phyloP scores from a whole-genome alignment of 1,139 yeast genomes.

The Waltiozyma sp. region DNA sequence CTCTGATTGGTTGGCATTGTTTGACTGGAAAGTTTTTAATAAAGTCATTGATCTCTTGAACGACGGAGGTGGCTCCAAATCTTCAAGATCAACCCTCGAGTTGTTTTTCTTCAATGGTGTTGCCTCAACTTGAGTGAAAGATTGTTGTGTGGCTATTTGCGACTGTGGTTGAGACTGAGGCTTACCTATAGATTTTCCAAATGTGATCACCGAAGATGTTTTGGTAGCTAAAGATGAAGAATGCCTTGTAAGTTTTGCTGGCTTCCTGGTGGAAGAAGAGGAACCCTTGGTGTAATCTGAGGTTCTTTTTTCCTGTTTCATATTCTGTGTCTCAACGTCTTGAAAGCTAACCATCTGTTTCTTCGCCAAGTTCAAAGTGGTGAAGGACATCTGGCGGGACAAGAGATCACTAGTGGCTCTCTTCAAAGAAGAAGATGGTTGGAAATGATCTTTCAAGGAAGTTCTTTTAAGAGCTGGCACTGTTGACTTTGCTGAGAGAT shows the following conservation, averaged over 20 bases:
- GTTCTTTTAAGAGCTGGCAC: background rate
- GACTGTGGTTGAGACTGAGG: background rate
- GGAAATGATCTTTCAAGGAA: background rate
- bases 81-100: slow-evolving; percentile 1
- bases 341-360: background rate
- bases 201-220: slow-evolving; percentile 1
- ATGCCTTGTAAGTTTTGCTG: background rate
- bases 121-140: slow-evolving; percentile 23
- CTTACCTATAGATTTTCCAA: background rate
- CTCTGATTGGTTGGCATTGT: too few species aligned
- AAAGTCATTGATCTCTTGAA: background rate
- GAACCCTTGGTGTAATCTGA: background rate
- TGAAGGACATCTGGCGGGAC: background rate
- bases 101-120: slow-evolving; percentile 21
- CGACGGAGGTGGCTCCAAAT: background rate
- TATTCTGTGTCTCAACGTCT: background rate
- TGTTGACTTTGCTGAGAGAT: background rate
- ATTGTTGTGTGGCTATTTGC: slow-evolving; percentile 2
- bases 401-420: slow-evolving; percentile 1
- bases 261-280: background rate
- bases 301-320: background rate
- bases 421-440: background rate
- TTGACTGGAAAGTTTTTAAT: too few species aligned
- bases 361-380: background rate
- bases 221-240: background rate